phyloP scores from a whole-genome alignment of 306 rosid genomes.

The Vachellia collinsii region DNA sequence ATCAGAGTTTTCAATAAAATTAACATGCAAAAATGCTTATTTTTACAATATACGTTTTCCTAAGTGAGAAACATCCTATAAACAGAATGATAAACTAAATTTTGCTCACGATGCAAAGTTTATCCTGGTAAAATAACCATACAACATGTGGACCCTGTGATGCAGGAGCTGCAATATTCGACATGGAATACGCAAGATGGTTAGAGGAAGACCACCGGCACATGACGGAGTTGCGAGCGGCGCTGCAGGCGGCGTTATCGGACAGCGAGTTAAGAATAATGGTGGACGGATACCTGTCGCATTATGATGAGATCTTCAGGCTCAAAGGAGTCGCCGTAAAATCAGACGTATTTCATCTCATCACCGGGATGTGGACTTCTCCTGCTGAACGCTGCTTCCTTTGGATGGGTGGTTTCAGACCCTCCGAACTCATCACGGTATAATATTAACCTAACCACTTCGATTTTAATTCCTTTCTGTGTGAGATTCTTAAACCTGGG shows the following conservation, averaged over 20 bases:
- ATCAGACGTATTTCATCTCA: conserved; percentile 89
- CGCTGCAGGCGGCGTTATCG: conserved; percentile 60
- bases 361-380: conserved; percentile 83
- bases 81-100: neutral
- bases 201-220: conserved; percentile 84
- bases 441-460: neutral
- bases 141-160: neutral
- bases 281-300: conserved; percentile 69
- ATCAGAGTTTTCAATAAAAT: too few species aligned
- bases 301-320: conserved; percentile 78
- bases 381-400: conserved; percentile 93
- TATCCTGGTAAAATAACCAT: neutral
- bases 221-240: conserved; percentile 68
- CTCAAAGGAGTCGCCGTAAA: conserved; percentile 73
- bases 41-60: too few species aligned
- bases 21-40: too few species aligned
- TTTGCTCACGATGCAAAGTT: neutral
- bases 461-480: too few species aligned
- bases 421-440: conserved; percentile 88
- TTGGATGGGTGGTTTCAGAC: conserved; percentile 93
- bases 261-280: conserved; percentile 66
- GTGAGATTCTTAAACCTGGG: neutral
- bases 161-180: conserved; percentile 89
- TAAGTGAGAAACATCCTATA: too few species aligned
- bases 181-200: conserved; percentile 94